Evolutionary conservation across 257 asterid genomes (phyloP), one percentile per base, ranked within the genome.

Genomic region (Lavandula angustifolia): DNA sequence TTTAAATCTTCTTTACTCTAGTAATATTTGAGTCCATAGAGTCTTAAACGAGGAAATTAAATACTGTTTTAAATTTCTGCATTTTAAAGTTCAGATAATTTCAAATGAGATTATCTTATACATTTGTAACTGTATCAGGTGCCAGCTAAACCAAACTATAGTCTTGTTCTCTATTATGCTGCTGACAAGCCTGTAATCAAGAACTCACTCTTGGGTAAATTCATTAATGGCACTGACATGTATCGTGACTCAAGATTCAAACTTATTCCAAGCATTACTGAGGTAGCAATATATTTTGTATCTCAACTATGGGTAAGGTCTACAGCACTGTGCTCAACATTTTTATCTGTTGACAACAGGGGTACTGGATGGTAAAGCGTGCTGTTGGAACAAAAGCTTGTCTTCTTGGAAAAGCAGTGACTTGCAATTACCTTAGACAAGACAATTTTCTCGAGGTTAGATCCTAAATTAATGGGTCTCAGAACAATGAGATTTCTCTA

Each of bases 281-380:
- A 94, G 99, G 99, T 94, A 74, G 42, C 62, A 53, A 54, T 37
- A 9, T 64, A 22, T 51, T 73, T 42, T 44, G 7, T 57, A 9
- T 62, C 31, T 56, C 40, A 50, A 40, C 52, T 57, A 32, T 47
- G 27, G 52, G 33, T 13, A 31, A 49, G 51, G 54, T 40, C 54
- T 60, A 2, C 31, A 44, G 35, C 9, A 22, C 60, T 40, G 42
- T 40, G 49, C 34, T 65, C 61, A 56, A 40, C 62, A 54, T 31
- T 60, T 70, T 63, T 60, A 10, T 54, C 52, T 66, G 56, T 40
- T 73, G 40, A 29, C 50, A 42, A 69, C 79, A 94, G 96, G 98
- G 98, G 48, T 91, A 94, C 78, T 94, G 99, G 99, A 94, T 94
- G 99, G 99, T 94, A 56, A 94, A 94, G 72, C 99, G 98, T 53